Conservation (phyloP, 1,284 basidiomycete species). For the Leucocoprinus gongylophorus region DNA sequence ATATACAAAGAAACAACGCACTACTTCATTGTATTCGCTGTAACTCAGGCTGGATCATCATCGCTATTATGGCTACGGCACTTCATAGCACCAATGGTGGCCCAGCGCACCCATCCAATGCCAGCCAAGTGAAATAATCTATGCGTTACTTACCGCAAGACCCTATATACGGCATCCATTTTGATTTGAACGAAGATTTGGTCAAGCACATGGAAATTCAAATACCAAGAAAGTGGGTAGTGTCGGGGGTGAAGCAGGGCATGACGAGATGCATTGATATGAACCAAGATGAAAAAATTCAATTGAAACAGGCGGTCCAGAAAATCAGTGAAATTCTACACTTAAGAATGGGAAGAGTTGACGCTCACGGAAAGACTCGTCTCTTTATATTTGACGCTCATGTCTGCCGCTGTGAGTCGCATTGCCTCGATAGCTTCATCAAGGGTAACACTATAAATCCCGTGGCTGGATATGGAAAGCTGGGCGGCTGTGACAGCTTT, state of each 20-base stretch:
- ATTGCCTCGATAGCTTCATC: slow-evolving; percentile 97
- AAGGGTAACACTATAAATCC: slow-evolving; percentile 80
- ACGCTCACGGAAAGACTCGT: slow-evolving; percentile 76
- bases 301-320: slow-evolving; percentile 6
- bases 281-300: not conserved
- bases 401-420: slow-evolving; percentile 82
- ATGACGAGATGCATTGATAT: not conserved
- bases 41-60: not conserved
- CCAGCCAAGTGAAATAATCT: not conserved
- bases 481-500: slow-evolving; percentile 92
- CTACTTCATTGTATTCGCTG: not conserved
- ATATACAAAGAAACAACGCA: not conserved
- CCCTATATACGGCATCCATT: slow-evolving; percentile 12
- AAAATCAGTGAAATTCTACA: not conserved
- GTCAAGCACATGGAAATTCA: slow-evolving; percentile 36
- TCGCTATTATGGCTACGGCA: not conserved
- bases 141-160: slow-evolving; percentile 16
- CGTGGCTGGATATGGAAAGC: slow-evolving; percentile 86
- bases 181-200: slow-evolving; percentile 1
- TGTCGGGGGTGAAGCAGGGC: not conserved
- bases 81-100: not conserved
- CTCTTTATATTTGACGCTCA: slow-evolving; percentile 90
- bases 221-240: not conserved
- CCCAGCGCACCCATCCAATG: not conserved
- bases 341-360: not conserved